Percentiles rank a stretch among this genome's conserved stretches.
phyloP scores from a whole-genome alignment of 192 early-diverging fungal genomes.

The Endogone sp. region DNA sequence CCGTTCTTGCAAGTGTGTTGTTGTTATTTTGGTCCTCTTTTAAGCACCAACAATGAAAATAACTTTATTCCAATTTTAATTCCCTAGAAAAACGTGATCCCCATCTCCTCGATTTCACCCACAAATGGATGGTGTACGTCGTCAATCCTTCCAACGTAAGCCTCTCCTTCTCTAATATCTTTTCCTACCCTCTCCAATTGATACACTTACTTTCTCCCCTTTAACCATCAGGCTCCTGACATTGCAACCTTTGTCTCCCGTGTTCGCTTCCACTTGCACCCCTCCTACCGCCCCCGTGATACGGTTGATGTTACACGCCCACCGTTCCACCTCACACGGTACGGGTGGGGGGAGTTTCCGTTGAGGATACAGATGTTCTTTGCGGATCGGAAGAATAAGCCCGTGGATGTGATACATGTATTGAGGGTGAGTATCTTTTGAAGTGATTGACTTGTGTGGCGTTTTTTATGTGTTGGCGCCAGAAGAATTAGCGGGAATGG shows the following conservation, averaged over 20 bases:
- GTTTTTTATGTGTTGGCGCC: background rate
- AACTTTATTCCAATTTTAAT: too few species aligned
- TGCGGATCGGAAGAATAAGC: constrained; percentile 75
- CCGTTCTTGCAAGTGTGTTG: too few species aligned
- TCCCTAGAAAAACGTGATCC: constrained; percentile 53
- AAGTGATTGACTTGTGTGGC: constrained; percentile 10
- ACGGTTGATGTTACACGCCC: constrained; percentile 77
- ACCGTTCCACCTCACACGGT: constrained; percentile 81
- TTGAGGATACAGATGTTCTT: constrained; percentile 80
- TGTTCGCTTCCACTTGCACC: constrained; percentile 87
- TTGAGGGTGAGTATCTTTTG: constrained; percentile 62
- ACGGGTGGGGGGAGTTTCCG: constrained; percentile 95
- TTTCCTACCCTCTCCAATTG: background rate
- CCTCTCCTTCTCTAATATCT: background rate
- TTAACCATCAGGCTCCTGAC: constrained; percentile 16
- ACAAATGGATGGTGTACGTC: constrained; percentile 93
- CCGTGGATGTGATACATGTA: constrained; percentile 77
- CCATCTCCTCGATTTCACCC: constrained; percentile 55
- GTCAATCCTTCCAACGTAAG: constrained; percentile 48
- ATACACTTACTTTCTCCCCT: background rate
- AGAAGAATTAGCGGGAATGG: background rate
- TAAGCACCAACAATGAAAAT: too few species aligned
- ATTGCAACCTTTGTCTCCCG: constrained; percentile 66
- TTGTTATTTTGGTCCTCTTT: too few species aligned
- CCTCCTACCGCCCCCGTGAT: constrained; percentile 84